Evolutionary conservation across 352 stramenopile genomes (phyloP), one percentile per base, ranked within the genome.

Genomic region (Phytophthora citricola): DNA sequence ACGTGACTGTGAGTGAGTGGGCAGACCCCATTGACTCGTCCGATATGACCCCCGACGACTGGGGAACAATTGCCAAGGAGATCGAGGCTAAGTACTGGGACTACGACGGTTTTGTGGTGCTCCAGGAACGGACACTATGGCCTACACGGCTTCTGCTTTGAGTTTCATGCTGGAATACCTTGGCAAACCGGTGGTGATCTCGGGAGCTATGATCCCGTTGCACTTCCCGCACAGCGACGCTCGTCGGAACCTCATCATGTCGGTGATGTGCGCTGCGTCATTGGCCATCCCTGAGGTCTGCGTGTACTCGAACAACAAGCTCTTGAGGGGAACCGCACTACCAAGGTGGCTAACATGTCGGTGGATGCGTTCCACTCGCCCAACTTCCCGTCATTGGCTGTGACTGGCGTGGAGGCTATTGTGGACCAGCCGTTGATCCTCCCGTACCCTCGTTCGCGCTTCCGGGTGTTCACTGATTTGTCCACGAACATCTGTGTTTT

Each of bases 71-170:
- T 40, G 96, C 94, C n/a, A 75, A 69, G 20, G 93, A 98, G 71
- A 98, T 99, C 50, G 93, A 97, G 66, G 78, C 81, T 41, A 85
- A 97, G 36, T 99, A 99, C 86, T 92, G 93, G 76, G 78, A 98
- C 70, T 99, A 98, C 56, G 89, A 98, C 62, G 95, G 95, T 38
- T 99, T 99, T 70, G 97, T 99, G 29, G 91, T 99, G 40, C 82
- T 99, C 14, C 97, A 97, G 73, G 97, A 45, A 99, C 97, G 0
- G 97, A 99, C 77, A 99, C 97, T 0, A 99, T 99, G 97, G 96
- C 97, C 8, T 99, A 99, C 82, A 92, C 91, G 41, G 93, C 97
- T 5, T 97, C 90, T 32, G 97, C 96, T 27, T 75, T 99, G 32
- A 94, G 81, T 41, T 99, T 99, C 78, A 99, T 99, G 96, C 83